These are phyloP conservation scores for Quercus cerris DNA, from an alignment of 306 rosid species.

Conservation along the genomic window DNA sequence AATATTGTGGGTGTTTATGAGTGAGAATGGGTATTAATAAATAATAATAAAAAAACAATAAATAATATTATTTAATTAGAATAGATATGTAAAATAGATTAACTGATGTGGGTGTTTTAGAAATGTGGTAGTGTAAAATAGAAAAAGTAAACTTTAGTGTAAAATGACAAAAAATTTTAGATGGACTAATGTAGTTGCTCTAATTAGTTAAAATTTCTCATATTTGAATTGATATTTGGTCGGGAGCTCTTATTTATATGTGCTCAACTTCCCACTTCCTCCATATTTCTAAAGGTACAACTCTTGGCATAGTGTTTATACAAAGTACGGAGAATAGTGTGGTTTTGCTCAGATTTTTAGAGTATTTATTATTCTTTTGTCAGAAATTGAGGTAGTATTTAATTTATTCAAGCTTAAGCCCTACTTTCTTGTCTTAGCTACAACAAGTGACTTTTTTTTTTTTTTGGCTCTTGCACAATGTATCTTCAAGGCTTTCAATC, in stretches of 20 bases:
- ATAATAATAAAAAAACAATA: no score
- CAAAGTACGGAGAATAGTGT: not conserved
- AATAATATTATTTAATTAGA: no score
- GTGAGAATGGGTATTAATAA: no score
- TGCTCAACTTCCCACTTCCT: not conserved
- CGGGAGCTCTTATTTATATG: not conserved
- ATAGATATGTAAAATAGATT: no score
- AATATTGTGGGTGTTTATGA: no score
- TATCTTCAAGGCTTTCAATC: no score
- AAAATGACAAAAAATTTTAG: no score
- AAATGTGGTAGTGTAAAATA: no score
- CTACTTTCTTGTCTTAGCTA: not conserved
- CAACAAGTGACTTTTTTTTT: not conserved
- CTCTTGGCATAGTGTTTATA: slow-evolving; percentile 1
- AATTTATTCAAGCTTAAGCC: not conserved
- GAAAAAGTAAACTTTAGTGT: no score
- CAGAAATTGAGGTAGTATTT: not conserved
- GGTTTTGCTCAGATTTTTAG: slow-evolving; percentile 6
- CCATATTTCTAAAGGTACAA: not conserved
- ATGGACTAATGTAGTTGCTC: no score
- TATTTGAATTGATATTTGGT: not conserved
- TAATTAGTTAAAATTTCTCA: slow-evolving; percentile 35
- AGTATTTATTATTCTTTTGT: slow-evolving; percentile 23
- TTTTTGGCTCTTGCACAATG: no score
- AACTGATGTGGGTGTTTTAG: no score